Evolutionary conservation across 345 rosid genomes (phyloP), one percentile per base, ranked within the genome.

Genomic region (Salix arbutifolia): DNA sequence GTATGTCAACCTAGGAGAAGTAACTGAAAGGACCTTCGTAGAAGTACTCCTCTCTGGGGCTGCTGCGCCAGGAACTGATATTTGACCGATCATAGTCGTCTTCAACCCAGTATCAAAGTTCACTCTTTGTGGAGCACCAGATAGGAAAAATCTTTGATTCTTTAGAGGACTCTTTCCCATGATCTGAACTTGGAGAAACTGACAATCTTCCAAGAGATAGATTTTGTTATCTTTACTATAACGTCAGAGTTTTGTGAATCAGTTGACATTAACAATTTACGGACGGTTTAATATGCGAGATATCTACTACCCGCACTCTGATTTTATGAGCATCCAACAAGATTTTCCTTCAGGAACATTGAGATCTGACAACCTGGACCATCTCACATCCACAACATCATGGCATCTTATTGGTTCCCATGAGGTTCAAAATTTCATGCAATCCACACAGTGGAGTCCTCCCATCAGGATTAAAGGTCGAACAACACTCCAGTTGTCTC

Each of bases 271-370:
- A 40, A 88, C 91, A 80, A 85, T 71, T 5, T 68, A 86, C 78
- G 88, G 89, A 88, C n/a, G 99, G 93, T 77, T 93, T 97, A 44
- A 87, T 89, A 64, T 82, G 90, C 99, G 96, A 89, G 87, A 93
- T 90, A 82, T 91, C 98, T 37, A 90, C 99, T 76, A 95, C 99
- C 99, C 99, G 93, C 56, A 95, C 97, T 81, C 97, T 95, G 99
- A 83, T 96, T 96, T 81, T 87, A 93, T 16, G 98, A 96, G 91
- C 99, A 96, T 68, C 96, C 97, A 73, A 96, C 98, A 77, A 96
- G 99, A 87, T 96, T 35, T 96, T 64, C 97, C 99, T 83, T 93
- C 98, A 31, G 91, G 94, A 79, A 93, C 89, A 88, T 88, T 92
- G 81, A 96, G 93, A 86, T 96, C 99, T 35, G 94, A 91, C 89